Percentiles rank a stretch among this genome's conserved stretches.
phyloP scores from a whole-genome alignment of 192 early-diverging fungal species.

The Pilaira anomala region DNA sequence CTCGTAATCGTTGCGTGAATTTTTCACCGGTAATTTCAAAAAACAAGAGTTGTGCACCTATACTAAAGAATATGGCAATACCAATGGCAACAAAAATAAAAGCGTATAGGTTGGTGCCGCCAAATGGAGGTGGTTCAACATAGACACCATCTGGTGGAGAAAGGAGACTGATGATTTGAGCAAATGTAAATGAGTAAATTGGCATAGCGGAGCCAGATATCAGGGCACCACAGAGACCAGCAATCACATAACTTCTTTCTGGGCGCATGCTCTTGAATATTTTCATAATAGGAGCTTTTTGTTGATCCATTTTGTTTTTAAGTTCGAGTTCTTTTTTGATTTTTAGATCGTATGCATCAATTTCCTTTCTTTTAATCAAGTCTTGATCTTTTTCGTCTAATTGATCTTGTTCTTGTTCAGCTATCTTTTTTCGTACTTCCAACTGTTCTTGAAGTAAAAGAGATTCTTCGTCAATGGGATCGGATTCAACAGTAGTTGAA shows the following conservation, averaged over 20 bases:
- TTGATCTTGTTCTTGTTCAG: neutral
- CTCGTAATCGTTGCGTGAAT: constrained; percentile 65
- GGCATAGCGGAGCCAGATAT: constrained; percentile 75
- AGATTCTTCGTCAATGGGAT: constrained; percentile 1
- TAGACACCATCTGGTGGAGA: constrained; percentile 18
- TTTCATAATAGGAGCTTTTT: constrained; percentile 51
- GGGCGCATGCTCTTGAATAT: constrained; percentile 48
- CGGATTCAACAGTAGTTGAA: neutral
- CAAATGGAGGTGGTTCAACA: constrained; percentile 28
- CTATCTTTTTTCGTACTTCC: neutral
- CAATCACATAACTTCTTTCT: constrained; percentile 46
- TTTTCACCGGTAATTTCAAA: constrained; percentile 66
- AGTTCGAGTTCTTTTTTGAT: constrained; percentile 34
- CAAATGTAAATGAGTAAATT: constrained; percentile 67
- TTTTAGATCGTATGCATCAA: constrained; percentile 34
- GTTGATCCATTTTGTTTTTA: constrained; percentile 33
- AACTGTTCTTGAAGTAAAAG: constrained; percentile 5
- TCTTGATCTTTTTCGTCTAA: constrained; percentile 1
- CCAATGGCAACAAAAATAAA: constrained; percentile 54
- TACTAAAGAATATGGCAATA: constrained; percentile 56
- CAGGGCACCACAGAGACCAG: constrained; percentile 59
- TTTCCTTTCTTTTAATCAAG: neutral
- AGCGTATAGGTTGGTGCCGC: constrained; percentile 39
- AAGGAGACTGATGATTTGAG: constrained; percentile 2
- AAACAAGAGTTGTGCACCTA: constrained; percentile 52